These are phyloP conservation scores for Arxiozyma heterogenica DNA, from an alignment of 1,139 yeast species.

Conservation along the genomic window DNA sequence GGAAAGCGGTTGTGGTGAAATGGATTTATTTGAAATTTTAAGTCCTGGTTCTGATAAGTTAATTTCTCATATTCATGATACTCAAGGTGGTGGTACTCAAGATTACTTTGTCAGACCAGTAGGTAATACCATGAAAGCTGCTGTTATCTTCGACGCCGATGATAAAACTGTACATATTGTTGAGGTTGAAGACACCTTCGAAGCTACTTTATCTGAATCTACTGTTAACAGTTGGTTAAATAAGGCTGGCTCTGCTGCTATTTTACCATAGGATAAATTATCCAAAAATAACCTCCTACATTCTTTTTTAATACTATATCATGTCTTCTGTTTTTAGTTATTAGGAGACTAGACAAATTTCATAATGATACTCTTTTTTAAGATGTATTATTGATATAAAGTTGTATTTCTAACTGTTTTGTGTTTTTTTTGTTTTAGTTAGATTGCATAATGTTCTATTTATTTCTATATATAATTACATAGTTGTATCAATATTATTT, in stretches of 20 bases:
- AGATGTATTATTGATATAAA: too few species aligned
- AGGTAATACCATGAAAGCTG: conserved; percentile 71
- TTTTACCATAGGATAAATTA: conserved; percentile 20
- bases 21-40: conserved; percentile 82
- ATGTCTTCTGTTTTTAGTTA: too few species aligned
- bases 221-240: conserved; percentile 51
- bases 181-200: conserved; percentile 51
- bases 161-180: conserved; percentile 47
- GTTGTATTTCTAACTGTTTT: too few species aligned
- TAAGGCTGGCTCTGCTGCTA: conserved; percentile 43
- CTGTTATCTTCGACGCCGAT: conserved; percentile 64
- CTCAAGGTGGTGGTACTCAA: conserved; percentile 87
- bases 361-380: too few species aligned
- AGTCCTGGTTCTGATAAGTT: conserved; percentile 61
- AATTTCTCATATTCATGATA: conserved; percentile 77
- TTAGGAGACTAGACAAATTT: neutral
- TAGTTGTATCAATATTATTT: neutral
- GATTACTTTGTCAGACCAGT: conserved; percentile 86
- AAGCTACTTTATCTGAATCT: conserved; percentile 41
- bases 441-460: neutral
- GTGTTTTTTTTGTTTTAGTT: neutral
- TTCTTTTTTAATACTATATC: too few species aligned
- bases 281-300: too few species aligned
- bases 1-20: conserved; percentile 94
- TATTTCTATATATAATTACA: too few species aligned